Percentiles rank a stretch among this genome's conserved stretches.
phyloP scores from a whole-genome alignment of 345 rosid genomes.

The Brassica cretica region DNA sequence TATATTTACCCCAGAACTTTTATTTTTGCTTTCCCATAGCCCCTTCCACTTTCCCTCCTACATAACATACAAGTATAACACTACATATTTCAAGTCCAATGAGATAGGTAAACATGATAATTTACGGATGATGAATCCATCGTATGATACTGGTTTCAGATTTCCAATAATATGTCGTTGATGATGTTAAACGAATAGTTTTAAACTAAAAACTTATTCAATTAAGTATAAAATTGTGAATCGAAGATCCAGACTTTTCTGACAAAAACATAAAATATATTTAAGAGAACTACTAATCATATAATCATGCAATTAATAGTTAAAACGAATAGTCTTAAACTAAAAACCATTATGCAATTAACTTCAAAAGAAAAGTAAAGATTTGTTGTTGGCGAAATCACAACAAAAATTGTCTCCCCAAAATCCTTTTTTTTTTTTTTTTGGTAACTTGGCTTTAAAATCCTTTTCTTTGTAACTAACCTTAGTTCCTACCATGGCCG shows the following conservation, averaged over 20 bases:
- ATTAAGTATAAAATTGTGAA: neutral
- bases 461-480: neutral
- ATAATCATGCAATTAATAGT: neutral
- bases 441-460: too few relatives aligned
- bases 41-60: neutral
- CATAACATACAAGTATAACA: neutral
- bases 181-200: too few relatives aligned
- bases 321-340: neutral
- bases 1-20: neutral
- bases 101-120: neutral
- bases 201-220: neutral
- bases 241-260: neutral
- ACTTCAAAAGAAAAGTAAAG: neutral
- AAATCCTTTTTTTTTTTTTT: neutral
- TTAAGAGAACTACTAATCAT: neutral
- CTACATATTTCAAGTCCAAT: neutral
- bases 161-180: neutral
- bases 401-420: slow-evolving; percentile 13
- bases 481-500: slow-evolving; percentile 6
- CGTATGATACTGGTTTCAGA: neutral
- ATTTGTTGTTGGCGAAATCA: slow-evolving; percentile 17
- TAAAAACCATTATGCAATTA: neutral
- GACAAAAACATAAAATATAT: neutral
- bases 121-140: neutral
- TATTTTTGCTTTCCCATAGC: neutral